Conservation (phyloP, 768 basidiomycete species). For the Thelephora aurantiotincta region DNA sequence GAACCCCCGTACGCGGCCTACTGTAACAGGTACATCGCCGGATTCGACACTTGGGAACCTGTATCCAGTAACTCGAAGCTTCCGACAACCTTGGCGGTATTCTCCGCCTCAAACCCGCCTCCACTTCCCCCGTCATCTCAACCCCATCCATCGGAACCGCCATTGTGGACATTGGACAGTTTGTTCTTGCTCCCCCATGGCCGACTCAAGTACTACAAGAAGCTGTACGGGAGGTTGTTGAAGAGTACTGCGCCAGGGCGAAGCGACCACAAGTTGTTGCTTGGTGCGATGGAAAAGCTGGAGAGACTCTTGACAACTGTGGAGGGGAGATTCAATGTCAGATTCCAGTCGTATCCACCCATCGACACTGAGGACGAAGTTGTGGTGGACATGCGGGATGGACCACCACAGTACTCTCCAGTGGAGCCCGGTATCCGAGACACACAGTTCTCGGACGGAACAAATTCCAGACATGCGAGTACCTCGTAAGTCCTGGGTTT, state of each 20-base stretch:
- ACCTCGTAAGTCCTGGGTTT: not conserved
- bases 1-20: conserved; percentile 79
- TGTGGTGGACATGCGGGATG: conserved; percentile 38
- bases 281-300: conserved; percentile 69
- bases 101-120: conserved; percentile 54
- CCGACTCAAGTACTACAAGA: conserved; percentile 84
- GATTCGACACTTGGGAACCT: conserved; percentile 77
- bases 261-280: conserved; percentile 73
- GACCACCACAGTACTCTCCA: conserved; percentile 11
- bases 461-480: conserved; percentile 13
- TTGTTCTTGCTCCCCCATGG: conserved; percentile 79
- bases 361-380: conserved; percentile 38
- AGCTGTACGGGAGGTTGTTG: conserved; percentile 72
- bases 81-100: conserved; percentile 45
- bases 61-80: conserved; percentile 68
- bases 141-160: conserved; percentile 20
- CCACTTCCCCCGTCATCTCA: conserved; percentile 26
- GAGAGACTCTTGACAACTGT: conserved; percentile 56
- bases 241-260: conserved; percentile 78
- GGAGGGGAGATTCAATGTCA: conserved; percentile 41
- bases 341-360: conserved; percentile 26
- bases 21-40: conserved; percentile 50
- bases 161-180: conserved; percentile 70
- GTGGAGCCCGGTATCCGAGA: not conserved
- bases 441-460: conserved; percentile 12